A percentile compares a stretch with the other conserved stretches of the same genome.
phyloP scores from a whole-genome alignment of 2,329 filamentous ascomycete species.

The Trichoderma breve region DNA sequence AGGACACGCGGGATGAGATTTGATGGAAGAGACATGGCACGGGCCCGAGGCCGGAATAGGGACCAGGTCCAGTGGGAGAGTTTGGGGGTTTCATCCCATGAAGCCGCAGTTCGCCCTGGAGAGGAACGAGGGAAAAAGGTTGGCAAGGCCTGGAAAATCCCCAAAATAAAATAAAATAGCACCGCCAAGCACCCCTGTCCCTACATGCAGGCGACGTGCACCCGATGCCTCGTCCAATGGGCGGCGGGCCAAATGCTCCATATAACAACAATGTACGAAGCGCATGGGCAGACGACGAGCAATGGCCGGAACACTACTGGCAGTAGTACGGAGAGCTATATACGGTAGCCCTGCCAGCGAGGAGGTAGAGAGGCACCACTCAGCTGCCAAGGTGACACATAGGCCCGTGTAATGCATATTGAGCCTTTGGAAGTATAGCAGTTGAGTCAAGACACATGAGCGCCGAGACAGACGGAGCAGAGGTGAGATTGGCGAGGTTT shows the following conservation, averaged over 20 bases:
- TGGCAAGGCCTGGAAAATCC: background rate
- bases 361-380: background rate
- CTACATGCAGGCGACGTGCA: constrained; percentile 15
- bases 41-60: background rate
- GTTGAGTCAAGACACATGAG: background rate
- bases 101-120: background rate
- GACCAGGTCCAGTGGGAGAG: background rate
- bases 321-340: background rate
- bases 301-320: background rate
- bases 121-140: background rate
- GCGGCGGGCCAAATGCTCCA: background rate
- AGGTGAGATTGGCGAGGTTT: background rate
- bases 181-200: constrained; percentile 1
- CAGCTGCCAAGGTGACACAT: background rate
- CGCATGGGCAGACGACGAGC: background rate
- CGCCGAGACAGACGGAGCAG: background rate
- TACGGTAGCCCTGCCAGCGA: background rate
- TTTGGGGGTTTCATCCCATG: background rate
- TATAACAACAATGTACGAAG: background rate
- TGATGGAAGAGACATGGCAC: background rate
- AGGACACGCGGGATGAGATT: background rate
- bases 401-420: background rate
- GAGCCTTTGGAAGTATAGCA: background rate
- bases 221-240: background rate
- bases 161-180: constrained; percentile 7